Percentiles rank a stretch among this genome's conserved stretches.
These are phyloP conservation scores for Ilyonectria mors-panacis DNA, from an alignment of 2,329 filamentous ascomycete genomes.

Conservation along the genomic window DNA sequence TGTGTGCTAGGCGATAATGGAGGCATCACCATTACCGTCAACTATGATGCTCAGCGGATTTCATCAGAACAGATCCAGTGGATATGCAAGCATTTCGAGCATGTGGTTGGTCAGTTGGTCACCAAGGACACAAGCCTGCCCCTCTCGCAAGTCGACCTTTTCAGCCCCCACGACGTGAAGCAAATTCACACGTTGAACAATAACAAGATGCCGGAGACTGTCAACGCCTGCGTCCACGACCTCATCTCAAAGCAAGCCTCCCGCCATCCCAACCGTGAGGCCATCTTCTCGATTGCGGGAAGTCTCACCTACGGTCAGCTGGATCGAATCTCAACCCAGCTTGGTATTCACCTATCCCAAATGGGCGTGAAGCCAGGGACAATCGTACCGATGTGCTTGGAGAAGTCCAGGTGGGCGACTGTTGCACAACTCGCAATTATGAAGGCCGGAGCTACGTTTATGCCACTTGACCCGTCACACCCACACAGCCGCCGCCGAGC, in stretches of 20 bases:
- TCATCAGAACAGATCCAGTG: background rate
- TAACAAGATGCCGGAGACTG: slow-evolving; percentile 3
- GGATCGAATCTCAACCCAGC: background rate
- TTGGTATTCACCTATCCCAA: slow-evolving; percentile 34
- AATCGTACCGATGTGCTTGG: slow-evolving; percentile 36
- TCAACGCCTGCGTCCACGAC: slow-evolving; percentile 14
- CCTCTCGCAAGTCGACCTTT: slow-evolving; percentile 14
- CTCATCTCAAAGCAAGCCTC: slow-evolving; percentile 25
- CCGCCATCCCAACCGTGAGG: background rate
- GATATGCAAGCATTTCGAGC: background rate
- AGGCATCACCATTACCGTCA: slow-evolving; percentile 1
- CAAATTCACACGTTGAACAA: slow-evolving; percentile 4
- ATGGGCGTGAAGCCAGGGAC: slow-evolving; percentile 17
- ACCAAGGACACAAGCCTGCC: slow-evolving; percentile 1
- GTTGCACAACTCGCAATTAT: slow-evolving; percentile 44
- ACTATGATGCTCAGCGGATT: slow-evolving; percentile 31
- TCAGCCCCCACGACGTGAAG: slow-evolving; percentile 1
- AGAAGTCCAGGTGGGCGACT: slow-evolving; percentile 43
- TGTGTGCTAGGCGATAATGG: slow-evolving; percentile 15
- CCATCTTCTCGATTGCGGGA: slow-evolving; percentile 39
- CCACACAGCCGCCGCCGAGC: slow-evolving; percentile 45
- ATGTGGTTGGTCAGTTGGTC: background rate
- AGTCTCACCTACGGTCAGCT: slow-evolving; percentile 32
- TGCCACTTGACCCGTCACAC: slow-evolving; percentile 46
- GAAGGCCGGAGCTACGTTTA: slow-evolving; percentile 41